Evolutionary conservation across 2,329 filamentous ascomycete species (phyloP), one percentile per base, ranked within the genome.

Genomic region (Mollisiaceae sp.): DNA sequence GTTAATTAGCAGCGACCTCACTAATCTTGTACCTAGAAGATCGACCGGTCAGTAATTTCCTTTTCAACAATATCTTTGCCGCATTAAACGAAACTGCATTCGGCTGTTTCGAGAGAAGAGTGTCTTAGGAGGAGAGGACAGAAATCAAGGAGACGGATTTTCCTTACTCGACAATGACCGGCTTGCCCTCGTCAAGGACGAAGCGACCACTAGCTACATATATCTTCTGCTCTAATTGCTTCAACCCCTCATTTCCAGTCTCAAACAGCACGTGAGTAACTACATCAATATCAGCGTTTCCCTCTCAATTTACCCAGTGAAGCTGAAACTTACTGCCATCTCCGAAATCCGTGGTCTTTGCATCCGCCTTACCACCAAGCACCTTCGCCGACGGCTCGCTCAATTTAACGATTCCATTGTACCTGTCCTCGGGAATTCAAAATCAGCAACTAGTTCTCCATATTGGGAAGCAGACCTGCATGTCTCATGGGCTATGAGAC

Each of bases 171-270:
- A 82, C 79, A 35, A 77, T 69, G 32, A 75, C 70, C 24, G 76
- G 74, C 57, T 76, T 71, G 12, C 76, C 75, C 50, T 73, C 65
- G 50, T 77, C 75, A 38, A 80, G 69, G 38, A 80, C 73, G 68
- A 82, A 81, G 22, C 79, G 75, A 24, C 80, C 79, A 18, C 77
- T 79, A 1, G 74, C 79, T 50, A 81, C 79, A 66, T 76, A 80
- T n/a, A 81, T 63, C 63, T 77, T 80, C 59, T 78, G 65, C 64
- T 79, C 76, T 6, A 81, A 67, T 4, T 69, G 71, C 66, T 75
- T 77, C 52, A 80, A 69, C 22, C 71, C 73, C 9, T 75, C 73
- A 60, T 73, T 73, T 38, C 77, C 78, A 12, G 78, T 78, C 70
- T 80, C 77, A 59, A 81, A 78, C 47, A 75, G 74, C 24, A 78